A percentile compares a stretch with the other conserved stretches of the same genome.
These are phyloP conservation scores for Xylaria sp. DNA, from an alignment of 2,329 filamentous ascomycete genomes.

Conservation along the genomic window DNA sequence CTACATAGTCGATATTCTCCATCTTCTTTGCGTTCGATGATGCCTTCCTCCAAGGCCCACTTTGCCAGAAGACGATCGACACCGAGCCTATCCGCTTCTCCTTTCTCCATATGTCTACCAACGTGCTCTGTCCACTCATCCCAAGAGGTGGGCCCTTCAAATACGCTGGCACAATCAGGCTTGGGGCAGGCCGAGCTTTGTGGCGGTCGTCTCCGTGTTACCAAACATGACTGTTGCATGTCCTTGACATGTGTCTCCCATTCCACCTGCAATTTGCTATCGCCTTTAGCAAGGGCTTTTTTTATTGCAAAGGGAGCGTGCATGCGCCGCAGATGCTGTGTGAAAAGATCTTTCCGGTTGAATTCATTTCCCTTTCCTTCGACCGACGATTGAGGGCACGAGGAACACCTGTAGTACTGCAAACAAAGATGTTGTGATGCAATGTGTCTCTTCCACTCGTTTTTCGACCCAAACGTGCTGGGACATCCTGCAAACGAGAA, in stretches of 20 bases:
- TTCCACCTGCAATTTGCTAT: slow-evolving; percentile 68
- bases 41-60: slow-evolving; percentile 72
- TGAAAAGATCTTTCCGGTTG: slow-evolving; percentile 96
- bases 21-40: slow-evolving; percentile 68
- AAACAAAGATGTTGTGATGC: slow-evolving; percentile 86
- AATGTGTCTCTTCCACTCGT: slow-evolving; percentile 98
- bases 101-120: slow-evolving; percentile 86
- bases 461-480: slow-evolving; percentile 90
- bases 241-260: slow-evolving; percentile 75
- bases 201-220: slow-evolving; percentile 75
- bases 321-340: slow-evolving; percentile 94
- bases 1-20: slow-evolving; percentile 67
- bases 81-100: slow-evolving; percentile 66
- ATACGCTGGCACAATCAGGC: slow-evolving; percentile 75
- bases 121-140: slow-evolving; percentile 94
- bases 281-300: slow-evolving; percentile 66
- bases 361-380: slow-evolving; percentile 71
- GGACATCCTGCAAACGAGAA: slow-evolving; percentile 86
- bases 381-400: slow-evolving; percentile 62
- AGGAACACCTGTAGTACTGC: slow-evolving; percentile 72
- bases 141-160: slow-evolving; percentile 81
- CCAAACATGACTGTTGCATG: slow-evolving; percentile 79
- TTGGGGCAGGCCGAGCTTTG: slow-evolving; percentile 76
- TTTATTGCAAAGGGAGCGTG: slow-evolving; percentile 78
- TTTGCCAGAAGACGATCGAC: slow-evolving; percentile 68